A percentile compares a stretch with the other conserved stretches of the same genome.
Evolutionary conservation across 176 grass and related monocot genomes (phyloP).

Genomic region (Avena insularis): DNA sequence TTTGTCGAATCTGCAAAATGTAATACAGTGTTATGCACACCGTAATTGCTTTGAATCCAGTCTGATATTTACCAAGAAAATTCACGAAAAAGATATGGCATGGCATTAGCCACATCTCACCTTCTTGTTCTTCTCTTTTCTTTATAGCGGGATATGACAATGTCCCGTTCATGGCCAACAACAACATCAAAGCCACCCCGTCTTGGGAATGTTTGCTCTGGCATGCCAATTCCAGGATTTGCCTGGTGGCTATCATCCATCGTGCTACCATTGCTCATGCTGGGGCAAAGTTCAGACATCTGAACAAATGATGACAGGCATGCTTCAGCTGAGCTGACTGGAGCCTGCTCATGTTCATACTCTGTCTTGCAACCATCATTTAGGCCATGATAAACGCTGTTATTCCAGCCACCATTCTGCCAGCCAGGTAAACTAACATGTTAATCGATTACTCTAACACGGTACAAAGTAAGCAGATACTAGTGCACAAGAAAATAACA

Average conservation of each 20-base stretch:
- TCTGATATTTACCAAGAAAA: neutral
- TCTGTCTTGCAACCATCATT: slow-evolving; percentile 46
- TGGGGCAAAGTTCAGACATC: slow-evolving; percentile 64
- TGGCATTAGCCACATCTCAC: slow-evolving; percentile 42
- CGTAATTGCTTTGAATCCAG: neutral
- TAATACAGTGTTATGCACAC: neutral
- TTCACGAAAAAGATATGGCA: neutral
- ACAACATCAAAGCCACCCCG: slow-evolving; percentile 58
- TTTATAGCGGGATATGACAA: slow-evolving; percentile 82
- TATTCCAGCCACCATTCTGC: slow-evolving; percentile 59
- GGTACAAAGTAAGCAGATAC: neutral
- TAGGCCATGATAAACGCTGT: slow-evolving; percentile 23
- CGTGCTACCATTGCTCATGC: slow-evolving; percentile 42
- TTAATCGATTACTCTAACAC: slow-evolving; percentile 8
- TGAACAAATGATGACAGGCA: slow-evolving; percentile 71
- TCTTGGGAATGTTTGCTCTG: slow-evolving; percentile 49
- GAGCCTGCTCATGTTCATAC: slow-evolving; percentile 54
- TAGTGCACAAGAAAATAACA: neutral
- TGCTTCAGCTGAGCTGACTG: slow-evolving; percentile 54
- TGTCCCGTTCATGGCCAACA: slow-evolving; percentile 56
- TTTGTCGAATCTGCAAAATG: slow-evolving; percentile 80
- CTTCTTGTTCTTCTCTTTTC: slow-evolving; percentile 97
- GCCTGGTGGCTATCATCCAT: slow-evolving; percentile 37
- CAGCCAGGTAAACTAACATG: neutral
- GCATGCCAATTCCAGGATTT: slow-evolving; percentile 27